Conservation (phyloP, 345 rosid species). For the Alliaria petiolata region DNA sequence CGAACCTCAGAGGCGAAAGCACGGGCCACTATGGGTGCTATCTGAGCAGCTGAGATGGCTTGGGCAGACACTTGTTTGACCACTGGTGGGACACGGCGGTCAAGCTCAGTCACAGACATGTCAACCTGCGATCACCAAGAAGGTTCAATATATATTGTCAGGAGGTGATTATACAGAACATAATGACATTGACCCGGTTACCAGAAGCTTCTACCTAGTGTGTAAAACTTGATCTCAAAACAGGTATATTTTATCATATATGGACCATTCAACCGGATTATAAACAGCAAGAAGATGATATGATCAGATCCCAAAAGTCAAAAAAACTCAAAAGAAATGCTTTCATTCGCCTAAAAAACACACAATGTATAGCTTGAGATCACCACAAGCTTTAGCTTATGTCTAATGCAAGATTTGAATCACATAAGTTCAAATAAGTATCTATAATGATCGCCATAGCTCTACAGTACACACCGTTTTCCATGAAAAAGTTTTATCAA, state of each 20-base stretch:
- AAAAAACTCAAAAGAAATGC: background rate
- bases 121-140: conserved; percentile 51
- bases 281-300: background rate
- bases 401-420: background rate
- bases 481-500: background rate
- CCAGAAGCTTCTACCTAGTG: background rate
- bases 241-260: background rate
- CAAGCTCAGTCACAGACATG: conserved; percentile 59
- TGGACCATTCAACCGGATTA: background rate
- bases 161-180: background rate
- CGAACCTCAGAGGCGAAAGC: conserved; percentile 64
- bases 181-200: background rate
- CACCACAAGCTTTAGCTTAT: background rate
- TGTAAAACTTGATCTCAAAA: background rate
- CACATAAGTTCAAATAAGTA: background rate
- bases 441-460: background rate
- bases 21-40: conserved; percentile 62
- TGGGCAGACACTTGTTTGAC: conserved; percentile 72
- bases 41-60: conserved; percentile 66
- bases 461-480: background rate
- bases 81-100: conserved; percentile 60
- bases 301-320: background rate
- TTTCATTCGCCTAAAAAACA: background rate
- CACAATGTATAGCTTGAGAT: background rate
- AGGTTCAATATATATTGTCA: background rate